Evolutionary conservation across 139 green algal species (phyloP), one percentile per base, ranked within the genome.

Genomic region (Edaphochlamys debaryana): DNA sequence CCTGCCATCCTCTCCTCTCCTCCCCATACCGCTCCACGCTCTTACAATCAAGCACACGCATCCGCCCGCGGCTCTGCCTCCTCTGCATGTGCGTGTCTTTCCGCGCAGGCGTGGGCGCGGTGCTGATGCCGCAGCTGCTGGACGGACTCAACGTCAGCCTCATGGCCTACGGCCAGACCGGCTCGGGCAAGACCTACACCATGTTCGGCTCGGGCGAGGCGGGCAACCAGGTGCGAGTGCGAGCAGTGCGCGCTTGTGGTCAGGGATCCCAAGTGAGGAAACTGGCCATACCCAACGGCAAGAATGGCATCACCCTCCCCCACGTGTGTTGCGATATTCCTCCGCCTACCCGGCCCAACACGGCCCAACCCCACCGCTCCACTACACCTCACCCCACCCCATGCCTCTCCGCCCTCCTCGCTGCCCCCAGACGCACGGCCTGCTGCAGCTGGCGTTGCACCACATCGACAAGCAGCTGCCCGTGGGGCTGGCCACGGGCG

Each of bases 131-230:
- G 15, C 66, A 76, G 17, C 41, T 60, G 20, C 17, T 85, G 32
- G 22, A 29, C 3, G 84, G 84, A 48, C 66, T 79, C 72, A 97
- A 97, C 86, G 97, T 68, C 41, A 91, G 85, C 9, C 70, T 94
- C 34, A 90, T 94, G 82, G 90, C 89, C 9, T 93, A 94, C 70
- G 92, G 90, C 7, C 92, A 94, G 75, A 95, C 92, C 2, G 92
- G 89, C 82, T 89, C 81, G 20, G 91, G 91, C 77, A 94, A 94
- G 69, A 94, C 90, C 1, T 87, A 89, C 85, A 92, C 90, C 36
- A 93, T 93, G 86, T 67, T 82, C 17, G 69, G 93, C 60, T 83
- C 76, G 0, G 69, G 71, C 20, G 87, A 93, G 11, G 29, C 40
- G 11, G 76, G 29, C 63, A 29, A 29, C 22, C 22, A 63, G 54